Evolutionary conservation across 163 green algal genomes (phyloP), one percentile per base, ranked within the genome.

Genomic region (Chlorella variabilis): DNA sequence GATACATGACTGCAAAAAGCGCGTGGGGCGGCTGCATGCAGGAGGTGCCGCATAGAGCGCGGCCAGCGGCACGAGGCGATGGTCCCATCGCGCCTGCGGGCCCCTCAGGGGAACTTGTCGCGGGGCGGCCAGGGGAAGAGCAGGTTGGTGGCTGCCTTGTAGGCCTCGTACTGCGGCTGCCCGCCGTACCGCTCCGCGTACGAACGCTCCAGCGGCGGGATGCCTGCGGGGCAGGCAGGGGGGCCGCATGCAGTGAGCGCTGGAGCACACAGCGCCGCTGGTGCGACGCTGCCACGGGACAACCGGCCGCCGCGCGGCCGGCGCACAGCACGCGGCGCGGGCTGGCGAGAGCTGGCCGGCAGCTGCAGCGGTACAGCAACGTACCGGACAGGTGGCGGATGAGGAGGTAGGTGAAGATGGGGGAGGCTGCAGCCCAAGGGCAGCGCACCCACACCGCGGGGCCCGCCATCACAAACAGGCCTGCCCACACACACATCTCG

Each of bases 401-500:
- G 27, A 90, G 76, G 31, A 83, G 65, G 51, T 54, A 75, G 17
- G 83, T 85, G 66, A 90, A 90, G 29, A 75, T 31, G 0, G 86
- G 86, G 33, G 76, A 86, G 48, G 77, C 81, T 9, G 66, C 29
- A 2, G 85, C 51, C 84, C 84, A 90, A 29, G 83, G 77, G 65
- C 76, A 77, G 38, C 45, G 48, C 0, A 36, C 17, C 75, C 77
- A 83, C 29, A 89, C 63, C 6, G 56, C n/a, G 33, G 82, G 73
- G 41, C 80, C 84, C 0, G 86, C 83, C 68, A 87, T 59, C 39
- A 71, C 74, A 51, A 49, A 85, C 21, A 89, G 9, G 1, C 62
- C 74, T 0, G 51, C 62, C 88, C 88, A 93, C 49, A 89, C 48
- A 29, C 81, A 38, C 42, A 93, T 91, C 75, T 93, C 89, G 6